phyloP scores from a whole-genome alignment of 2,329 filamentous ascomycete genomes.

The Apiospora aurea region DNA sequence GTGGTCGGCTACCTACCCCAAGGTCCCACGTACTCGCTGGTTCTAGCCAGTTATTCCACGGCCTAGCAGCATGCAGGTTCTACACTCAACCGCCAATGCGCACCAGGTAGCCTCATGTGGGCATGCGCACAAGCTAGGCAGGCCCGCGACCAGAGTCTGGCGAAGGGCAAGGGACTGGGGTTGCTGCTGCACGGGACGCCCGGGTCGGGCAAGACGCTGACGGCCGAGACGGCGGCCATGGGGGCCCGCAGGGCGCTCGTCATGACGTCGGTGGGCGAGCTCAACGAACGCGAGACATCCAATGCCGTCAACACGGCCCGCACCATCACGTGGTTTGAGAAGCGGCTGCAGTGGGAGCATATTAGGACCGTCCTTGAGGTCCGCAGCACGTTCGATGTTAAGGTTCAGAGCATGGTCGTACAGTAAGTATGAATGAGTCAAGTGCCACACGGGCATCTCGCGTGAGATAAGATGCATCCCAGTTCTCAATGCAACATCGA shows the following conservation, averaged over 20 bases:
- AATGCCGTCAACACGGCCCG: conserved; percentile 44
- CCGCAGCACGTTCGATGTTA: conserved; percentile 45
- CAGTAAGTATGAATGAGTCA: not conserved
- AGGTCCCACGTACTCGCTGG: no score
- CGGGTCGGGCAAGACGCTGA: conserved; percentile 46
- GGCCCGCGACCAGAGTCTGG: conserved; percentile 36
- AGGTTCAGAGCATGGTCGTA: conserved; percentile 34
- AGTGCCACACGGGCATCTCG: no score
- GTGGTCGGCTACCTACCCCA: no score
- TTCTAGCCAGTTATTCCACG: not conserved
- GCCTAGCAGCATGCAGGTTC: not conserved
- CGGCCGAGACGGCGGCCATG: conserved; percentile 47
- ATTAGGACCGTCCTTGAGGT: conserved; percentile 25
- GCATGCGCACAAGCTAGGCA: not conserved
- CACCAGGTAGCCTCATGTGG: not conserved
- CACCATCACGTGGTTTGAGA: conserved; percentile 38
- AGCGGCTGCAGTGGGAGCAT: conserved; percentile 1
- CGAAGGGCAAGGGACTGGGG: conserved; percentile 48
- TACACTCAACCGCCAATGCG: not conserved
- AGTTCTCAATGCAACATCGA: not conserved
- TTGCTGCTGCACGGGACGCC: conserved; percentile 46
- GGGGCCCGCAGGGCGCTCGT: conserved; percentile 43
- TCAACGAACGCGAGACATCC: conserved; percentile 45
- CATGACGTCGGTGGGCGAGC: conserved; percentile 42
- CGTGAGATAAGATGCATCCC: not conserved